Conservation (phyloP, 805 yeast species). For the Starmerella tilneyi region DNA sequence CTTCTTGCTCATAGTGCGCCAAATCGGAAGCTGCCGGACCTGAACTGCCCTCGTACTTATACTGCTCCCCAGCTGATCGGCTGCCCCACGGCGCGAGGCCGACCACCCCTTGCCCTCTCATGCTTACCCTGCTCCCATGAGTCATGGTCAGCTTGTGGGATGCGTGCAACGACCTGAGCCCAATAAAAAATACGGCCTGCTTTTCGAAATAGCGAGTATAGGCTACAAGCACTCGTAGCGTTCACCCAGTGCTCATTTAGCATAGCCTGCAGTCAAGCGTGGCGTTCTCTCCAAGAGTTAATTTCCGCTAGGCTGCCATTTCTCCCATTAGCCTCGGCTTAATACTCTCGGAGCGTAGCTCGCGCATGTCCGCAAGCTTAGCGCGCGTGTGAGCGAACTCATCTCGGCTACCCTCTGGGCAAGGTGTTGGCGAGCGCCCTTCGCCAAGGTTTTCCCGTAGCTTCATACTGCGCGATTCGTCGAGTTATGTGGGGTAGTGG, state of each 20-base stretch:
- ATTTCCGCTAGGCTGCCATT: too few relatives aligned
- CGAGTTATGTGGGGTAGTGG: constrained; percentile 3
- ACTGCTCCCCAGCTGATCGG: background rate
- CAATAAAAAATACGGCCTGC: too few relatives aligned
- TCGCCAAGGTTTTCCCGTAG: background rate
- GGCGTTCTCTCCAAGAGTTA: too few relatives aligned
- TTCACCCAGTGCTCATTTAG: too few relatives aligned
- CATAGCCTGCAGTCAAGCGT: too few relatives aligned
- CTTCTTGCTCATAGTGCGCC: constrained; percentile 16
- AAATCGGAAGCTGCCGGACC: background rate
- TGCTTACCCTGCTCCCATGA: constrained; percentile 3
- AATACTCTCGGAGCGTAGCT: too few relatives aligned
- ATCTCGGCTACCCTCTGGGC: background rate
- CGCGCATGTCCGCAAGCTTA: background rate
- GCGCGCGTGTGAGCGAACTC: too few relatives aligned
- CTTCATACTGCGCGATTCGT: background rate
- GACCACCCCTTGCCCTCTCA: background rate
- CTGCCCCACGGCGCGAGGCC: background rate
- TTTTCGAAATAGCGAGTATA: too few relatives aligned
- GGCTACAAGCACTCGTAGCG: too few relatives aligned
- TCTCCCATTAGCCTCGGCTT: background rate
- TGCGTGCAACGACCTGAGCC: too few relatives aligned
- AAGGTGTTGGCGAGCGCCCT: background rate
- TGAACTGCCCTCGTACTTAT: background rate
- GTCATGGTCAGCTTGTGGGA: background rate